phyloP scores from a whole-genome alignment of 164 flowering plant species.

The Sextonia rubra region DNA sequence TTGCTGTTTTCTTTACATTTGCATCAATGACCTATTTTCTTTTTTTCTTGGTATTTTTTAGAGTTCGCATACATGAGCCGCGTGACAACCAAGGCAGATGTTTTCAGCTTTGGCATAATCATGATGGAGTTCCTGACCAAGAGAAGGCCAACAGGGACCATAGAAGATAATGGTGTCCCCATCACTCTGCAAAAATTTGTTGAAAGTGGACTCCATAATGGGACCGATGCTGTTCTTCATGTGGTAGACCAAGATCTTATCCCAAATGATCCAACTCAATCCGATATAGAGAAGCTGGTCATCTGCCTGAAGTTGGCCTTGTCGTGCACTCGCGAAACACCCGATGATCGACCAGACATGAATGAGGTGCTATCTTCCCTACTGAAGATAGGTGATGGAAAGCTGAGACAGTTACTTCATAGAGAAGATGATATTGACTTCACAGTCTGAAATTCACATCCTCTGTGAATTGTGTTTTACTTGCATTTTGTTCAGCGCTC shows the following conservation, averaged over 20 bases:
- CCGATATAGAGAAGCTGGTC: slow-evolving; percentile 28
- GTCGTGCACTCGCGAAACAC: slow-evolving; percentile 43
- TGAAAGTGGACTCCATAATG: slow-evolving; percentile 33
- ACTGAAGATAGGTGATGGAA: slow-evolving; percentile 26
- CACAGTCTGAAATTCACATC: no score
- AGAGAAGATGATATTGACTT: no score
- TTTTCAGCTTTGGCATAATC: slow-evolving; percentile 78
- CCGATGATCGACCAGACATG: slow-evolving; percentile 64
- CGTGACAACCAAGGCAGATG: slow-evolving; percentile 70
- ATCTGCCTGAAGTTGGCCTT: slow-evolving; percentile 49
- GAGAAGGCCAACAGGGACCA: slow-evolving; percentile 60
- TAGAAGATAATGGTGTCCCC: slow-evolving; percentile 41
- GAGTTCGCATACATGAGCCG: slow-evolving; percentile 81
- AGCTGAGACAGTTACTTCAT: background rate
- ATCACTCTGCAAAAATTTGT: slow-evolving; percentile 41
- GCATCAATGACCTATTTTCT: background rate
- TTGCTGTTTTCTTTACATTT: background rate
- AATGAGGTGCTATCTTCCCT: slow-evolving; percentile 49
- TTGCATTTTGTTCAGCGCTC: no score
- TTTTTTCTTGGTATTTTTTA: slow-evolving; percentile 16
- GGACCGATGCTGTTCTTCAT: slow-evolving; percentile 28
- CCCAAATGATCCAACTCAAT: slow-evolving; percentile 10
- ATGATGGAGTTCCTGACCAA: slow-evolving; percentile 69
- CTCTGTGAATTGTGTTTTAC: no score
- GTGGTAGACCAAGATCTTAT: slow-evolving; percentile 48